These are phyloP conservation scores for Nicotiana attenuata DNA, from an alignment of 257 asterid genomes.

Conservation along the genomic window DNA sequence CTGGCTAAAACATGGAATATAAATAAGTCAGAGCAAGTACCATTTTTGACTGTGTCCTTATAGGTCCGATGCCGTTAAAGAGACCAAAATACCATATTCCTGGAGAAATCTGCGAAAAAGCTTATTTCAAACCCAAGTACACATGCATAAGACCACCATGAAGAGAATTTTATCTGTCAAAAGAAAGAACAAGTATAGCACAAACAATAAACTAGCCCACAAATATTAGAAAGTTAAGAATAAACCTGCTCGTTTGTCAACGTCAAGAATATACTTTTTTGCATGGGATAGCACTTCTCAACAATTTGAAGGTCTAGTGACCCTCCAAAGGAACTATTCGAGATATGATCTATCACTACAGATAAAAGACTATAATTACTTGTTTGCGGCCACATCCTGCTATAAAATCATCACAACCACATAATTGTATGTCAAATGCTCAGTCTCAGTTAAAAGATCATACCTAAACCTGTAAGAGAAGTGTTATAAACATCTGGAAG, in stretches of 20 bases:
- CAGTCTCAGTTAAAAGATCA: not conserved
- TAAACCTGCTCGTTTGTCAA: conserved; percentile 83
- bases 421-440: not conserved
- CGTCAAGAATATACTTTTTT: conserved; percentile 54
- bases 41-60: conserved; percentile 93
- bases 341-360: conserved; percentile 53
- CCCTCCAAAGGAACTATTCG: conserved; percentile 60
- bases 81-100: conserved; percentile 92
- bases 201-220: not conserved
- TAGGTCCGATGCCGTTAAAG: conserved; percentile 85
- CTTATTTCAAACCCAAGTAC: not conserved
- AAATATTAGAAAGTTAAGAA: conserved; percentile 8
- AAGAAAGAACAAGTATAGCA: not conserved
- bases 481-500: conserved; percentile 77
- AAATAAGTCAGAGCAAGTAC: conserved; percentile 33
- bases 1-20: not conserved
- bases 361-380: conserved; percentile 10
- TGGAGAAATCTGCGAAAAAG: conserved; percentile 65
- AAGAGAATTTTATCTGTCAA: not conserved
- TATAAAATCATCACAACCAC: not conserved
- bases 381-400: conserved; percentile 6
- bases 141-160: not conserved
- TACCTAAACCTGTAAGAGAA: conserved; percentile 71
- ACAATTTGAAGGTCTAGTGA: conserved; percentile 49
- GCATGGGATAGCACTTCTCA: conserved; percentile 91